A percentile compares a stretch with the other conserved stretches of the same genome.
Conservation (phyloP, 495 filamentous ascomycete genomes). For the Hyaloscypha variabilis region DNA sequence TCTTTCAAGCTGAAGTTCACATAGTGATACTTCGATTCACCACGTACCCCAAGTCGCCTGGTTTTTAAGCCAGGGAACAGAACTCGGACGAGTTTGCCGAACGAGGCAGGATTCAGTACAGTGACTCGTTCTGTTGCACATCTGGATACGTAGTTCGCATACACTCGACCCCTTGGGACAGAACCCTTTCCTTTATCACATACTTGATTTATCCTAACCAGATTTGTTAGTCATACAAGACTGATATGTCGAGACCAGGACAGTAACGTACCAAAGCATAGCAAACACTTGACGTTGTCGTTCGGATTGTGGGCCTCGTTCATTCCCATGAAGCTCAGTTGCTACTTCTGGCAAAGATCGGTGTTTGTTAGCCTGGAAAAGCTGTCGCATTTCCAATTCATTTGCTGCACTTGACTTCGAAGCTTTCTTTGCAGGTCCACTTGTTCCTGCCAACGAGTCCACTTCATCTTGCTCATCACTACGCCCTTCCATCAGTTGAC, state of each 20-base stretch:
- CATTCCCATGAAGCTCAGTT: slow-evolving; percentile 65
- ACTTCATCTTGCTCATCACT: slow-evolving; percentile 67
- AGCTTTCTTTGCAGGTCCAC: slow-evolving; percentile 56
- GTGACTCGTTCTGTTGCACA: slow-evolving; percentile 93
- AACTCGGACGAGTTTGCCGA: slow-evolving; percentile 94
- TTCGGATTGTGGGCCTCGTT: slow-evolving; percentile 77
- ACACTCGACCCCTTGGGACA: slow-evolving; percentile 89
- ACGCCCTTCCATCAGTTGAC: slow-evolving; percentile 61
- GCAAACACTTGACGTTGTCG: slow-evolving; percentile 96
- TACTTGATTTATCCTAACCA: slow-evolving; percentile 74
- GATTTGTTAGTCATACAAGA: neutral
- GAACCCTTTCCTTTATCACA: slow-evolving; percentile 81
- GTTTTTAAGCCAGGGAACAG: slow-evolving; percentile 95
- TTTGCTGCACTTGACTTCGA: slow-evolving; percentile 79
- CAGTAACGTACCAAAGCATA: slow-evolving; percentile 81
- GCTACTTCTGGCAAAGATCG: slow-evolving; percentile 83
- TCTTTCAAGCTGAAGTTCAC: slow-evolving; percentile 79
- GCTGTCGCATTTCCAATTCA: slow-evolving; percentile 86
- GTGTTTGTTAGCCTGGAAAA: slow-evolving; percentile 75
- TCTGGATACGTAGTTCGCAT: slow-evolving; percentile 86
- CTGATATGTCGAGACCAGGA: neutral
- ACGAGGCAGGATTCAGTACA: slow-evolving; percentile 92
- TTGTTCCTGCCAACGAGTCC: slow-evolving; percentile 61
- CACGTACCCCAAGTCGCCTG: slow-evolving; percentile 85
- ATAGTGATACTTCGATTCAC: slow-evolving; percentile 99